These are phyloP conservation scores for Borovskyia barvae DNA, from an alignment of 208 protist species.

Conservation along the genomic window DNA sequence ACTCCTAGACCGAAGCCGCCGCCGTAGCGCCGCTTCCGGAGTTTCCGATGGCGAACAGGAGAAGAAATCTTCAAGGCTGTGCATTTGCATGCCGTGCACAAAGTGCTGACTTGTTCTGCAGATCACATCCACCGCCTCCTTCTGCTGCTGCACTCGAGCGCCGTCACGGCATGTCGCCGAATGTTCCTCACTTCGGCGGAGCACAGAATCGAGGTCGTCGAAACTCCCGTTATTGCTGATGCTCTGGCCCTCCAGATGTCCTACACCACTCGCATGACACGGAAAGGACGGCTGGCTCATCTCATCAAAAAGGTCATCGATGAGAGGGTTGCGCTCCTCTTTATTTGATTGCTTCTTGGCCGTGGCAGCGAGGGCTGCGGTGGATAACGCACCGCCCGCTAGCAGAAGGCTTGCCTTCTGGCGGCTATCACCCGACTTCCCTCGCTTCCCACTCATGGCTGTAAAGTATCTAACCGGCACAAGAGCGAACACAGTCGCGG, in stretches of 20 bases:
- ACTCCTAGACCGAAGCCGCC: constrained; percentile 16
- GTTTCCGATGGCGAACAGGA: neutral
- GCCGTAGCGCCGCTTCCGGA: constrained; percentile 22
- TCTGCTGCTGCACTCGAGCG: neutral
- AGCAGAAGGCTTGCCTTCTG: too few species aligned
- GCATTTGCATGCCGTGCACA: constrained; percentile 46
- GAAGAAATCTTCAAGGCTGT: constrained; percentile 47
- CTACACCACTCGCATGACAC: neutral
- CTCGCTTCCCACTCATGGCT: constrained; percentile 5
- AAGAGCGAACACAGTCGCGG: too few species aligned
- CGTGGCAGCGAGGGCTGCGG: neutral
- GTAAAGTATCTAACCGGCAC: too few species aligned
- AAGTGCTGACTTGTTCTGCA: constrained; percentile 37
- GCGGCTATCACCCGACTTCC: neutral
- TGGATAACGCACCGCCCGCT: neutral
- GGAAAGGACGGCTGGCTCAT: constrained; percentile 1
- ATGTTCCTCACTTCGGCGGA: constrained; percentile 6
- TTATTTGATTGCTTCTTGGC: neutral
- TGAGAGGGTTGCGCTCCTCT: constrained; percentile 28
- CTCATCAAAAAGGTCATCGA: constrained; percentile 40
- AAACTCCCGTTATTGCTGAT: constrained; percentile 12
- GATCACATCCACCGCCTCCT: constrained; percentile 29
- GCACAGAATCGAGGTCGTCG: neutral
- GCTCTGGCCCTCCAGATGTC: constrained; percentile 8
- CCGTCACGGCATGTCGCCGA: neutral